Conservation (phyloP, 306 rosid species). For the Cicer yamashitae region DNA sequence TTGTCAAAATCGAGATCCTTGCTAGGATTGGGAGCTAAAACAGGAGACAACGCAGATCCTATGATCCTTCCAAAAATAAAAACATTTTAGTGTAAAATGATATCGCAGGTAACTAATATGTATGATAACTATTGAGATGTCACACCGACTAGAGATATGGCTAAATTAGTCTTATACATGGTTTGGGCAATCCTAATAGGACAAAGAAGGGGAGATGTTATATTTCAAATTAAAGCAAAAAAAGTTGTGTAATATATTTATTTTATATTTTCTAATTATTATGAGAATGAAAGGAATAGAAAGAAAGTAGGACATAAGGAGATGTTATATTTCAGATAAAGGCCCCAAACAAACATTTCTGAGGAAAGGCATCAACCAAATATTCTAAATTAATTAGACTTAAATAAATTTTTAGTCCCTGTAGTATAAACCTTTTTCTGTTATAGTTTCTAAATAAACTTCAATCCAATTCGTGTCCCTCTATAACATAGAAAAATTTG, state of each 20-base stretch:
- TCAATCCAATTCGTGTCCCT: background rate
- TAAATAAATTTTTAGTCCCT: background rate
- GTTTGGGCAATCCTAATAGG: slow-evolving; percentile 9
- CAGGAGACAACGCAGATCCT: background rate
- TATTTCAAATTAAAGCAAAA: background rate
- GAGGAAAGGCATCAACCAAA: background rate
- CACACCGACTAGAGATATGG: background rate
- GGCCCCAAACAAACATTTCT: background rate
- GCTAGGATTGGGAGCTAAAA: background rate
- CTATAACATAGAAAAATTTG: background rate
- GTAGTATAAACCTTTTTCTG: background rate
- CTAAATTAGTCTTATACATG: background rate
- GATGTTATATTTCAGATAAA: background rate
- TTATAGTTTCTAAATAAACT: no score
- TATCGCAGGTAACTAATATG: background rate
- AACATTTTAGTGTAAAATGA: background rate
- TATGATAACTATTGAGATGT: background rate
- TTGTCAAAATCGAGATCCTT: background rate
- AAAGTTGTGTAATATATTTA: background rate
- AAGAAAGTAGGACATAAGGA: background rate
- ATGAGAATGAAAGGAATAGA: background rate
- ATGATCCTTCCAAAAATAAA: background rate
- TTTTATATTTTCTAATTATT: background rate
- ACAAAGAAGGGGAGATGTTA: slow-evolving; percentile 10
- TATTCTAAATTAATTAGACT: slow-evolving; percentile 22